phyloP scores from a whole-genome alignment of 2,329 filamentous ascomycete genomes.

The Colletotrichum salicis region DNA sequence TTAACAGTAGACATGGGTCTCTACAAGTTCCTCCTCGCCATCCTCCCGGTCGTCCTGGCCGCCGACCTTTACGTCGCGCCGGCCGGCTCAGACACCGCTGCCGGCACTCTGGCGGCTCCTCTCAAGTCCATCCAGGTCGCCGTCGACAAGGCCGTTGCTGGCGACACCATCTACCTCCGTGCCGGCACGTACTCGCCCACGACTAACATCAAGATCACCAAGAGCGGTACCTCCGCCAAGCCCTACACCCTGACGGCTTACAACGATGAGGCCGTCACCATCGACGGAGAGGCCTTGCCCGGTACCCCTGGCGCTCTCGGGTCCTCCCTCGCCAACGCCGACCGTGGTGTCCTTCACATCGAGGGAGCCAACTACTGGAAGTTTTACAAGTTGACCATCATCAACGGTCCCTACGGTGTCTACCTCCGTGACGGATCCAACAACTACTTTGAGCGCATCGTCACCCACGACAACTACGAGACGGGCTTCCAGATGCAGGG shows the following conservation, averaged over 20 bases:
- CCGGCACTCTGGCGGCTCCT: constrained; percentile 52
- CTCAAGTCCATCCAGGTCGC: constrained; percentile 59
- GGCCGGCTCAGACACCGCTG: constrained; percentile 50
- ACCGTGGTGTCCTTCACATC: constrained; percentile 60
- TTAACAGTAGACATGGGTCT: constrained; percentile 27
- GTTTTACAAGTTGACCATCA: constrained; percentile 52
- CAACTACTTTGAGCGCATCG: constrained; percentile 49
- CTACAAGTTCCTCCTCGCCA: constrained; percentile 32
- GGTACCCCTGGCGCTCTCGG: constrained; percentile 55
- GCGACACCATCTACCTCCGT: constrained; percentile 51
- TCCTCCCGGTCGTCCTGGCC: constrained; percentile 37
- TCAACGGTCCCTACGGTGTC: constrained; percentile 51
- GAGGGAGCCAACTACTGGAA: constrained; percentile 48
- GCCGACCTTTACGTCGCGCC: constrained; percentile 58
- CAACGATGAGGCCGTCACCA: constrained; percentile 53
- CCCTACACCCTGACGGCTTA: constrained; percentile 57
- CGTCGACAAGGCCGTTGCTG: constrained; percentile 55
- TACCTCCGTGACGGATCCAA: constrained; percentile 49
- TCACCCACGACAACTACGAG: constrained; percentile 52
- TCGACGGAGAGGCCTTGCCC: constrained; percentile 54
- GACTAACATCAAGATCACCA: constrained; percentile 59
- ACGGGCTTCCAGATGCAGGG: constrained; percentile 50
- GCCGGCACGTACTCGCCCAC: constrained; percentile 53
- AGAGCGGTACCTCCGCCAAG: constrained; percentile 51
- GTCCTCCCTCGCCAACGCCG: constrained; percentile 49